Base-by-base conservation (phyloP, 2,329 filamentous ascomycete genomes). In the Tolypocladium endophyticum region DNA sequence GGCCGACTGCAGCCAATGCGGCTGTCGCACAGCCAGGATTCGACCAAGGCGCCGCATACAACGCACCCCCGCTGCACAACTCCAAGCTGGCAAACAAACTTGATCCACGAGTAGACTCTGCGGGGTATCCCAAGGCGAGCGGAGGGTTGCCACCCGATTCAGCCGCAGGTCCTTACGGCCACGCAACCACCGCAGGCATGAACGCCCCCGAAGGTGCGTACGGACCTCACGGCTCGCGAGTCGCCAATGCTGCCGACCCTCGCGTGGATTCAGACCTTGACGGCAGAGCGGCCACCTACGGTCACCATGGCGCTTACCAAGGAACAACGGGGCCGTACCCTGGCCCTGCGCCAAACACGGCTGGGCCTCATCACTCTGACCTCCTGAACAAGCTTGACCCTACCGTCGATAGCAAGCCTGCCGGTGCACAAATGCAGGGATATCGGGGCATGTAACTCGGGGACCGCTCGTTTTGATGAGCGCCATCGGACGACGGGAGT, bases 41-140 rank as follows among this genome's bases (percentile, higher is more conserved):
- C 41, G 12, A n/a, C 14, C 33, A 38, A 33, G 33, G 56, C 12
- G 33, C 20, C 3, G 30, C 18, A 23, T 35, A 52, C 36, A 43
- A 53, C 50, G 41, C 56, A 36, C 50, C 47, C 28, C 47, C 30
- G 30, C 58, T 57, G 33, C 76, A 80, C 64, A 61, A 62, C 59
- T 73, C 72, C 6, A 70, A 74, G 59, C 9, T 73, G 8, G 69
- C 70, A 4, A 82, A 81, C 70, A 77, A 77, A 58, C 47, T 69
- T 3, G 79, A 81, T 62, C 78, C 78, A 18, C 69, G 77, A 33
- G 73, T 80, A 45, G 77, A 81, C 63, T 77, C 75, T 11, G 8
- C 3, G 6, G 8, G 8, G 6, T 20, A 33, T 11, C 45, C 60
- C 2, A 25, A 18, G 54, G 54, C 54, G 23, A 41, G 25, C 36